These are phyloP conservation scores for Chrysanthemum lavandulifolium DNA, from an alignment of 129 eudicot genomes.

Conservation along the genomic window DNA sequence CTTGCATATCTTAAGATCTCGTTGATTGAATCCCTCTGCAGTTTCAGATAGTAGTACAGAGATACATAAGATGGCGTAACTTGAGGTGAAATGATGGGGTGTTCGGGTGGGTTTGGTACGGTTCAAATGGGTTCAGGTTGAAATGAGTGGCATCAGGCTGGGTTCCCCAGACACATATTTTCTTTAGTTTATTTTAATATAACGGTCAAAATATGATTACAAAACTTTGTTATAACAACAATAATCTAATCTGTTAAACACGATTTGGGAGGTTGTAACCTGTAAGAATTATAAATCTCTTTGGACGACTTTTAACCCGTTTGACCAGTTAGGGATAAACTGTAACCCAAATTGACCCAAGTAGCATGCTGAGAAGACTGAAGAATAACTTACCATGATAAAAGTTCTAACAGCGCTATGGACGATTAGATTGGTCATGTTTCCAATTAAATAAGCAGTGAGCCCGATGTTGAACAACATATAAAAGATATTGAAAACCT, in stretches of 20 bases:
- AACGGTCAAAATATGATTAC: background rate
- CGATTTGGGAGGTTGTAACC: background rate
- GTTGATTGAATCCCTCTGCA: conserved; percentile 69
- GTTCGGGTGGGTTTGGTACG: background rate
- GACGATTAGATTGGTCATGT: conserved; percentile 76
- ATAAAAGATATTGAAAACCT: conserved; percentile 58
- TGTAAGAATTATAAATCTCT: background rate
- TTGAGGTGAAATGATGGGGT: background rate
- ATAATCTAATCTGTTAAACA: background rate
- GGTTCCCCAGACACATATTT: no score
- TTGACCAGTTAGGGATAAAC: background rate
- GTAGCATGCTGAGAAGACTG: background rate
- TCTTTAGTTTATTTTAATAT: background rate
- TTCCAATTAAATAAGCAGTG: conserved; percentile 66
- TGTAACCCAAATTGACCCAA: background rate
- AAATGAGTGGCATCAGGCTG: background rate
- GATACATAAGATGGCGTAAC: background rate
- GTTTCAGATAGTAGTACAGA: background rate
- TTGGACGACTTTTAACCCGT: background rate
- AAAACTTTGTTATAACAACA: background rate
- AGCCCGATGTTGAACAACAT: conserved; percentile 87
- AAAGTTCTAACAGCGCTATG: conserved; percentile 61
- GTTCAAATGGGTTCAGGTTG: background rate
- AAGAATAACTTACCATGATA: conserved; percentile 43
- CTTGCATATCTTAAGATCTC: conserved; percentile 64